phyloP scores from a whole-genome alignment of 1,284 basidiomycete genomes.

The Wallemia ichthyophaga region DNA sequence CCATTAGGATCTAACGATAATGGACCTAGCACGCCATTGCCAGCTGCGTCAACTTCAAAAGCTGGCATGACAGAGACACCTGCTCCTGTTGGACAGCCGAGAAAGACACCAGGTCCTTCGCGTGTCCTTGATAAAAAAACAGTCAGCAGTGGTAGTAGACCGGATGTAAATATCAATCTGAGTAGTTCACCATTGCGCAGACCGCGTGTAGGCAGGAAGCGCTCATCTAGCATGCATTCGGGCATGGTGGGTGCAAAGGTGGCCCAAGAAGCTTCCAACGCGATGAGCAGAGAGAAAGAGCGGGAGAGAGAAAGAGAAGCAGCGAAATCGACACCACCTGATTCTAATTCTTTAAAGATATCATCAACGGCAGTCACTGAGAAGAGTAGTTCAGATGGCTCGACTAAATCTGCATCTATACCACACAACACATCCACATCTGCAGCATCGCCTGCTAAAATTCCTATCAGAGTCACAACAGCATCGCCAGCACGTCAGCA shows the following conservation, averaged over 20 bases:
- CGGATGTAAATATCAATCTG: background rate
- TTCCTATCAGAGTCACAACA: background rate
- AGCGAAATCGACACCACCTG: background rate
- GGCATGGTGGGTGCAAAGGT: background rate
- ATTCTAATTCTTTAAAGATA: background rate
- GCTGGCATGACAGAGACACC: background rate
- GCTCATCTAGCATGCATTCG: background rate
- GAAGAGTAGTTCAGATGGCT: no score
- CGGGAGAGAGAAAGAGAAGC: background rate
- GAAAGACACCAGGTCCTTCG: background rate
- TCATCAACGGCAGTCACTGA: background rate
- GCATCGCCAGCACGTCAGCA: background rate
- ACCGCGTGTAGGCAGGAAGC: background rate
- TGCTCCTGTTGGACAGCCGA: background rate
- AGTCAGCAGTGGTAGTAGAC: background rate
- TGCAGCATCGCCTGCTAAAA: background rate
- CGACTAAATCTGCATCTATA: background rate
- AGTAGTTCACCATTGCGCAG: background rate
- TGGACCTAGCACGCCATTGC: background rate
- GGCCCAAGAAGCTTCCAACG: background rate
- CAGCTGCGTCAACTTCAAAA: background rate
- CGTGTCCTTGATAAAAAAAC: background rate
- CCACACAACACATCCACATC: background rate
- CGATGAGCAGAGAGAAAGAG: background rate
- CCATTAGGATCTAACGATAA: background rate